Conservation (phyloP, 1,139 yeast species). For the Meyerozyma elateridarum region DNA sequence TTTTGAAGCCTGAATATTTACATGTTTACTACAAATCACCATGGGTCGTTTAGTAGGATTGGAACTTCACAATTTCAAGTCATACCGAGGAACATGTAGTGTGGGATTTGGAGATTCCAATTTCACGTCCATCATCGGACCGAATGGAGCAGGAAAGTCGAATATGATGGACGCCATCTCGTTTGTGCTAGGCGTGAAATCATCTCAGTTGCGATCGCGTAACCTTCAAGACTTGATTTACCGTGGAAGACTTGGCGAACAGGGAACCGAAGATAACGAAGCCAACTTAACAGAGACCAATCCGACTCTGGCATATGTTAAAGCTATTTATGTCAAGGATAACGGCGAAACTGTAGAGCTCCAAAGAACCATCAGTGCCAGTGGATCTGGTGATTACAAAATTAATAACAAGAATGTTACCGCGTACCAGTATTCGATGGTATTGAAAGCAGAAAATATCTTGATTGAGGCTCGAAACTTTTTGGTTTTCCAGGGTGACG, state of each 20-base stretch:
- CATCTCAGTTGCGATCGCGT: conserved; percentile 71
- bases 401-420: conserved; percentile 62
- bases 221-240: conserved; percentile 74
- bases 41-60: conserved; percentile 80
- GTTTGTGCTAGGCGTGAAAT: conserved; percentile 84
- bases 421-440: conserved; percentile 58
- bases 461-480: conserved; percentile 87
- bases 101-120: conserved; percentile 80
- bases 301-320: conserved; percentile 72
- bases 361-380: conserved; percentile 49
- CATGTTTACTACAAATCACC: too few species aligned
- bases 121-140: conserved; percentile 92
- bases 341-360: conserved; percentile 49
- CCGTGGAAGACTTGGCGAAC: conserved; percentile 49
- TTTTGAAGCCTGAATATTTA: too few species aligned
- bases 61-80: conserved; percentile 82
- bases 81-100: conserved; percentile 71
- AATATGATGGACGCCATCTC: conserved; percentile 98
- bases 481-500: conserved; percentile 94
- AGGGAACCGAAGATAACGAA: conserved; percentile 10
- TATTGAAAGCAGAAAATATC: conserved; percentile 76
- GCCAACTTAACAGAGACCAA: conserved; percentile 22
- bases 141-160: conserved; percentile 97
- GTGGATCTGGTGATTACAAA: conserved; percentile 66
- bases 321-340: conserved; percentile 66